Evolutionary conservation across 257 asterid genomes (phyloP).

Genomic region (Solanum chiquidenum): DNA sequence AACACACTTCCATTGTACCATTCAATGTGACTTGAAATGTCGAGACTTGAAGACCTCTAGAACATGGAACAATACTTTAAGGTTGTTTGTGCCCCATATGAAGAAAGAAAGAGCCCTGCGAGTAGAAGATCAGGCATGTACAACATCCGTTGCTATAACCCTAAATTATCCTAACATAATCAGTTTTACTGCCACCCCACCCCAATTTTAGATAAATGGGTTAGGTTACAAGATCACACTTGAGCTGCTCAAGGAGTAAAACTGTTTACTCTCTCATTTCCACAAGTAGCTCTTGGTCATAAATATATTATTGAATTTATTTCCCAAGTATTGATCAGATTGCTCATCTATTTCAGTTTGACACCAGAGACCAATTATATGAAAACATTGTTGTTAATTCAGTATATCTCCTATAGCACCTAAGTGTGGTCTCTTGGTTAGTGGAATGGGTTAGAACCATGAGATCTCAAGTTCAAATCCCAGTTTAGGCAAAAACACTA

Average conservation of each 20-base stretch:
- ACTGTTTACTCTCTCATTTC: neutral
- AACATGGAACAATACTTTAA: neutral
- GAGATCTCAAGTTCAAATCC: neutral
- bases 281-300: neutral
- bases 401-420: neutral
- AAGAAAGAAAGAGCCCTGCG: neutral
- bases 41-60: neutral
- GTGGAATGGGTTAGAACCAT: neutral
- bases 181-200: neutral
- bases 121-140: neutral
- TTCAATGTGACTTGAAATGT: neutral
- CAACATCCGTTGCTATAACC: neutral
- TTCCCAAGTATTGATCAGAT: neutral
- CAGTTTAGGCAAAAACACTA: neutral
- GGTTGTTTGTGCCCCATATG: constrained; percentile 15
- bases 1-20: neutral
- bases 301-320: neutral
- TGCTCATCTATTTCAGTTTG: neutral
- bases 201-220: neutral
- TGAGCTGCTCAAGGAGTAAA: neutral
- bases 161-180: neutral
- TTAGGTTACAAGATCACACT: neutral
- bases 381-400: neutral
- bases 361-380: neutral
- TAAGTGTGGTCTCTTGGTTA: neutral